Evolutionary conservation across 73 alveolate species (phyloP).

Genomic region (Paramecium pentaurelia): DNA sequence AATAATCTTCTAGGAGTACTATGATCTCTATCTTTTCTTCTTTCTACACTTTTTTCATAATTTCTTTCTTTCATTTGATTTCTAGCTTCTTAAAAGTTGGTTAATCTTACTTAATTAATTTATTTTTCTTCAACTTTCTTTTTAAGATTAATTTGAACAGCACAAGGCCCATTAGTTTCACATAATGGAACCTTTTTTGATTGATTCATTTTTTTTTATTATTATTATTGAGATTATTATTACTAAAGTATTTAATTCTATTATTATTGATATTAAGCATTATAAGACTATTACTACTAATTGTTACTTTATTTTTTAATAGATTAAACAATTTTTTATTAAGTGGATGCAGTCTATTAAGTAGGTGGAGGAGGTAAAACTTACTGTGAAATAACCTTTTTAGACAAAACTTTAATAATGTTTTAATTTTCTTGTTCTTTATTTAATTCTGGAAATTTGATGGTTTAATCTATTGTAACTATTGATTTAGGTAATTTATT

Average conservation of each 20-base stretch:
- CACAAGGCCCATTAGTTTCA: conserved; percentile 24
- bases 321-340: conserved; percentile 1
- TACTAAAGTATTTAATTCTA: background rate
- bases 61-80: conserved; percentile 33
- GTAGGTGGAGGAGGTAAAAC: conserved; percentile 5
- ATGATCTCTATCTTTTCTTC: conserved; percentile 44
- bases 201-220: conserved; percentile 16
- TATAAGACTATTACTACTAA: background rate
- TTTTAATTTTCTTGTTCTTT: conserved; percentile 1
- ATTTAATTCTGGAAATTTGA: conserved; percentile 25
- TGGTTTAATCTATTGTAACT: background rate
- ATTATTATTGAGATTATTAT: background rate
- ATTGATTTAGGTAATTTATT: background rate
- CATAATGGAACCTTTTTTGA: background rate
- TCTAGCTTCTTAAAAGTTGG: conserved; percentile 27
- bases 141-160: conserved; percentile 26
- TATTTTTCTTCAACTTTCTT: conserved; percentile 26
- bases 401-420: background rate
- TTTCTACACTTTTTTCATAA: conserved; percentile 20
- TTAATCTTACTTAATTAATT: background rate
- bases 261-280: background rate
- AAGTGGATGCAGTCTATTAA: background rate
- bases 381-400: background rate
- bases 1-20: conserved; percentile 48
- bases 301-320: background rate